phyloP scores from a whole-genome alignment of 257 asterid genomes.

The Nicotiana undulata region DNA sequence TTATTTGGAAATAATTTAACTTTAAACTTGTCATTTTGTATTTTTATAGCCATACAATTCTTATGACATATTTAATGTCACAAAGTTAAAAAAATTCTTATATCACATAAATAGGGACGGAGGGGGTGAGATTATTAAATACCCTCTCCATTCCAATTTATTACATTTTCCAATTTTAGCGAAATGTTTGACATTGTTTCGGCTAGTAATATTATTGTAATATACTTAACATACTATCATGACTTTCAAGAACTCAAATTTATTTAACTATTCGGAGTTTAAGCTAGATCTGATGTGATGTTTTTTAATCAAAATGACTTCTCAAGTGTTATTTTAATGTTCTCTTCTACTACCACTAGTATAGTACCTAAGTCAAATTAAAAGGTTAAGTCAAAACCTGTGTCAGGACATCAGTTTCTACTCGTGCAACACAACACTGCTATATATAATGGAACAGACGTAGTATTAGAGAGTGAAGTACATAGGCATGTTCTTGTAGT shows the following conservation, averaged over 20 bases:
- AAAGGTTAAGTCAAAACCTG: background rate
- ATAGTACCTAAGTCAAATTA: background rate
- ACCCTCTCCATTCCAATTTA: background rate
- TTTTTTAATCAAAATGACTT: background rate
- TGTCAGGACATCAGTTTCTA: background rate
- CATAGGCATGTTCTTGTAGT: background rate
- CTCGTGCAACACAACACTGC: background rate
- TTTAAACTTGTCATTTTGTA: too few species aligned
- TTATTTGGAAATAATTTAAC: too few species aligned
- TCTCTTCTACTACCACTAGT: background rate
- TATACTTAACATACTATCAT: background rate
- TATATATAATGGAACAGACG: background rate
- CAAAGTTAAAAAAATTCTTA: too few species aligned
- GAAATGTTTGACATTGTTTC: background rate
- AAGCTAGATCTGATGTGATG: background rate
- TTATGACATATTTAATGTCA: too few species aligned
- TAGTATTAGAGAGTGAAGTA: background rate
- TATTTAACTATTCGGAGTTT: background rate
- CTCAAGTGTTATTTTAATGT: background rate
- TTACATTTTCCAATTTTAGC: background rate
- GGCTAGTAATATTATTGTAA: background rate
- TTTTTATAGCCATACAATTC: too few species aligned
- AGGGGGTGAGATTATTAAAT: background rate
- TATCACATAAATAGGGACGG: too few species aligned
- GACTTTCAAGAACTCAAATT: background rate